Evolutionary conservation across 306 rosid species (phyloP), one percentile per base, ranked within the genome.

Genomic region (Cotoneaster glaucophyllus): DNA sequence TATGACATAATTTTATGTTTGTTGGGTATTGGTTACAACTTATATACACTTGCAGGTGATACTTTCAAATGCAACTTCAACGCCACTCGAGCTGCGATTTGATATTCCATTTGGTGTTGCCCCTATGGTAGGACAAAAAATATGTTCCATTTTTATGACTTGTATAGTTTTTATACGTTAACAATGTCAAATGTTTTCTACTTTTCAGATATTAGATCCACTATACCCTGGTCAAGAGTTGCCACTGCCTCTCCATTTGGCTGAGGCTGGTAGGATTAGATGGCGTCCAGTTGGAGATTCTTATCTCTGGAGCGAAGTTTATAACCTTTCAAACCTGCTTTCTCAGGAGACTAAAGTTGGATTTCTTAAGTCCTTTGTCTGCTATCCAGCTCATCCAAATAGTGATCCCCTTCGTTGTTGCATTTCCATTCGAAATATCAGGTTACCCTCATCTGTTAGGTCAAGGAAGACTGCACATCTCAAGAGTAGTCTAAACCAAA

Each of bases 241-340:
- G 71, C 98, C 98, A 6, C 88, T 94, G 74, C 98, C 98, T 39
- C 85, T 94, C 45, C 96, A 94, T 88, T 85, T 94, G 88, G 96
- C 97, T 72, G 98, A 90, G 82, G 96, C 93, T 67, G 98, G 98
- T 77, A 85, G 87, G 74, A 83, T 94, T 73, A 88, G 98, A 74
- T 94, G 97, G 97, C 89, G 97, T 77, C 98, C 98, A 62, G 56
- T 85, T 79, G 98, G 98, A 58, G 82, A 84, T 73, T 88, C 96
- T 77, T 90, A 90, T 80, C 78, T 94, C 76, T 94, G 98, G 98
- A 94, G 97, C 84, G 97, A 94, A 86, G 85, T 91, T 80, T 91
- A 87, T 76, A 88, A 82, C 65, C 97, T 94, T 74, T 83, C 95
- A 22, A 92, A 89, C 77, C 93, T 94, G 78, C 88, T 94, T 59